These are phyloP conservation scores for Termitomyces titanicus DNA, from an alignment of 768 basidiomycete species.

Conservation along the genomic window DNA sequence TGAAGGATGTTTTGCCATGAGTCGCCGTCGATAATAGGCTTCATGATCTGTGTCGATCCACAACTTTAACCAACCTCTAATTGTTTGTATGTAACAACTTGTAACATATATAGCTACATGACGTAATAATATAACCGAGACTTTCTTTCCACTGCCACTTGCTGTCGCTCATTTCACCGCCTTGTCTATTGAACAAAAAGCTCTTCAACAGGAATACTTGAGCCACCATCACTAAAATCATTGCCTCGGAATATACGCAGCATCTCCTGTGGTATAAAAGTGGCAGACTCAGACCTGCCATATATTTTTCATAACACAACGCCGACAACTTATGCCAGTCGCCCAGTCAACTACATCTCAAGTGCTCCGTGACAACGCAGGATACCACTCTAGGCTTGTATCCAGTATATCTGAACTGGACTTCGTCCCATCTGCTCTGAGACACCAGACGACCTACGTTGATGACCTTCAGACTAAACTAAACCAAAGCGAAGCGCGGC, in stretches of 20 bases:
- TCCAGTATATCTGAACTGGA: constrained; percentile 32
- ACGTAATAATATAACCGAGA: constrained; percentile 2
- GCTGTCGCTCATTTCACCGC: too few relatives aligned
- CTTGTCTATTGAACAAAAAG: too few relatives aligned
- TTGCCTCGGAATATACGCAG: background rate
- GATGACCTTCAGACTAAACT: constrained; percentile 29
- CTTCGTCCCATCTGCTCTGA: constrained; percentile 34
- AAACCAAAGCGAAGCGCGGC: constrained; percentile 17
- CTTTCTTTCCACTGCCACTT: too few relatives aligned
- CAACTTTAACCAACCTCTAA: too few relatives aligned
- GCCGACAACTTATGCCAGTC: too few relatives aligned
- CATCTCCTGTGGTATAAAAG: background rate
- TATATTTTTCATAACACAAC: background rate
- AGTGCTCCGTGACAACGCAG: constrained; percentile 32
- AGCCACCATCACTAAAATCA: background rate
- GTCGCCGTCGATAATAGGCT: constrained; percentile 45
- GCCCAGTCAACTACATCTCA: constrained; percentile 24
- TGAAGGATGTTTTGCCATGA: constrained; percentile 84
- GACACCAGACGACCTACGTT: constrained; percentile 33
- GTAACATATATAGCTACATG: background rate
- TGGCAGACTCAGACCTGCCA: background rate
- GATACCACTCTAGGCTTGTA: constrained; percentile 35
- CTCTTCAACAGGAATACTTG: too few relatives aligned
- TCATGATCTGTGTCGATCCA: too few relatives aligned
- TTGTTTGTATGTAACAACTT: too few relatives aligned